Base-by-base conservation (phyloP, 176 grass and related monocot genomes). In the Rhynchospora tenuis region DNA sequence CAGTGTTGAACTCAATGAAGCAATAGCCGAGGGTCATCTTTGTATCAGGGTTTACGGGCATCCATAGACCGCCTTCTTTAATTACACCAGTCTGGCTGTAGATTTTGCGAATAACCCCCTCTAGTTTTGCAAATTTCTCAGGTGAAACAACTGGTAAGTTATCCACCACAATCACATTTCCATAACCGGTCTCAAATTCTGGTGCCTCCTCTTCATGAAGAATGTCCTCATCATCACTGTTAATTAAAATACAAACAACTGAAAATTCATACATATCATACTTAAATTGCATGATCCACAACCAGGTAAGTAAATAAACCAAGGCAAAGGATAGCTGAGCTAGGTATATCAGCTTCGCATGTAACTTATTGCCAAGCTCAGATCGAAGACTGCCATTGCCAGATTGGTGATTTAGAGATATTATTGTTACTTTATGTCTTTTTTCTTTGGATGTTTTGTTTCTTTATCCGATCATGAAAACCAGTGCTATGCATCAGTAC, bases 121-220 rank as follows among this genome's bases (percentile, higher is more conserved):
- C 94, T 11, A 97, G 83, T 87, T 97, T 97, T 22, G 93, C 90
- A 85, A 91, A 97, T 65, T 97, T 97, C 59, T 93, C 90, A 2
- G 90, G 92, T 14, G 92, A 83, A 33, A 97, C 92, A 31, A 97
- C 85, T 0, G 95, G 92, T 6, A 97, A 87, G 77, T 97, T 97
- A 86, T 97, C 92, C 16, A 93, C 92, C 0, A 94, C 87, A 54
- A 94, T 74, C 42, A 93, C 64, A 52, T 94, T 97, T 17, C 83
- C 83, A 56, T 92, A 92, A 33, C 92, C 87, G 48, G 83, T 78
- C 47, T 94, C 95, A 72, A 91, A 83, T 59, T 97, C 95, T 10
- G 89, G 86, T n/a, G 84, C 52, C 7, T 94, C 92, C 58, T 97
- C 95, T 45, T 85, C 13, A 7, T 55, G 86, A 44, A 92, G 86